Conservation (phyloP, 306 rosid species). For the Vachellia pachyceras region DNA sequence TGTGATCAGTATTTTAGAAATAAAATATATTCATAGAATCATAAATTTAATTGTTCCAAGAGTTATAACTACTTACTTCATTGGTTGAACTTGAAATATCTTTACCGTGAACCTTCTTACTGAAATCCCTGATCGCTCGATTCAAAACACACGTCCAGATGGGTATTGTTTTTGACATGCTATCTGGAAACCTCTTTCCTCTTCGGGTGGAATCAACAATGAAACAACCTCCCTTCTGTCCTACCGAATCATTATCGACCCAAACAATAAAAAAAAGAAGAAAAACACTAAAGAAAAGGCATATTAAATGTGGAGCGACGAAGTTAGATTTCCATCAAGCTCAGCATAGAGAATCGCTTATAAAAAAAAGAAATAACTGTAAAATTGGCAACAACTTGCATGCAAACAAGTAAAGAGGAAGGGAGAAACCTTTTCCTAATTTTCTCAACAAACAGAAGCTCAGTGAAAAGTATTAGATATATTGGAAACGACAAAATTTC, state of each 20-base stretch:
- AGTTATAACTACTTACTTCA: constrained; percentile 47
- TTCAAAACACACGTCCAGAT: constrained; percentile 91
- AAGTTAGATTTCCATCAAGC: neutral
- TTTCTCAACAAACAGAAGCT: neutral
- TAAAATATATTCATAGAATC: neutral
- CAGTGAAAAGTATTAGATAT: neutral
- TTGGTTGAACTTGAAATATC: constrained; percentile 24
- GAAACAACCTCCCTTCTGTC: constrained; percentile 85
- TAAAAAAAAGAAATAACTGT: neutral
- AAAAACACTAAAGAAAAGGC: neutral
- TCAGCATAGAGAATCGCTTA: neutral
- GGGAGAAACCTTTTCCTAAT: neutral
- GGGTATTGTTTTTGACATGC: constrained; percentile 97
- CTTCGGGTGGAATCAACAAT: constrained; percentile 87
- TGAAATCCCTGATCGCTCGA: constrained; percentile 59
- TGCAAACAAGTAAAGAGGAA: neutral
- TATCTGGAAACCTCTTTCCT: constrained; percentile 95
- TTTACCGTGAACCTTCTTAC: constrained; percentile 40
- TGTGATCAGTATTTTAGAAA: neutral
- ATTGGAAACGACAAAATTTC: neutral
- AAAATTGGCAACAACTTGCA: neutral
- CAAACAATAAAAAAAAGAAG: neutral
- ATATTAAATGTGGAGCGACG: neutral
- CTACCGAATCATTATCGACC: constrained; percentile 55
- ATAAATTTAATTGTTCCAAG: neutral